Percentiles rank a stretch among this genome's conserved stretches.
Conservation (phyloP, 495 filamentous ascomycete genomes). For the Hyaloscypha bicolor region DNA sequence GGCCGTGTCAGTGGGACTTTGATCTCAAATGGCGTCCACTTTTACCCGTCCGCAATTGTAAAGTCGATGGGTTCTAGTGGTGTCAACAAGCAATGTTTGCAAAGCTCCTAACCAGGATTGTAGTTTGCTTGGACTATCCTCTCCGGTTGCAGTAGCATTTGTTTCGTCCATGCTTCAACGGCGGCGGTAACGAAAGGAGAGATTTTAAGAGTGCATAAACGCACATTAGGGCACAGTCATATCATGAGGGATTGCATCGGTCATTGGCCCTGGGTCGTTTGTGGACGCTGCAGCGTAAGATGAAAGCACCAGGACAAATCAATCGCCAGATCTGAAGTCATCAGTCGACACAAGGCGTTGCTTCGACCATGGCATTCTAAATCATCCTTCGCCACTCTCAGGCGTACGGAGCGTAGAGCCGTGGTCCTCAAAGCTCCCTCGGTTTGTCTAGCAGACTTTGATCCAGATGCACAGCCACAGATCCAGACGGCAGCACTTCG, state of each 20-base stretch:
- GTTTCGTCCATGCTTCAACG: background rate
- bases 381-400: background rate
- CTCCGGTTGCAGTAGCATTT: background rate
- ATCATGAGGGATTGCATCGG: background rate
- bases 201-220: conserved; percentile 1
- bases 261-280: background rate
- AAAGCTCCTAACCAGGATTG: background rate
- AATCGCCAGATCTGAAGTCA: background rate
- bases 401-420: too few relatives aligned
- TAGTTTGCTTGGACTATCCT: background rate
- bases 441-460: background rate
- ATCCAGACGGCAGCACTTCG: background rate
- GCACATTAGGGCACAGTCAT: conserved; percentile 3
- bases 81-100: background rate
- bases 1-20: background rate
- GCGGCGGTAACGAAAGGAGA: background rate
- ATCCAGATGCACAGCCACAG: background rate
- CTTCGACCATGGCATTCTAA: background rate
- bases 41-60: too few relatives aligned
- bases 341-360: background rate
- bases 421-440: background rate
- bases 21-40: background rate
- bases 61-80: background rate
- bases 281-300: background rate
- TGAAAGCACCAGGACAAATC: background rate